Percentiles rank a stretch among this genome's conserved stretches.
Conservation (phyloP, 495 filamentous ascomycete species). For the Aspergillus bridgeri region DNA sequence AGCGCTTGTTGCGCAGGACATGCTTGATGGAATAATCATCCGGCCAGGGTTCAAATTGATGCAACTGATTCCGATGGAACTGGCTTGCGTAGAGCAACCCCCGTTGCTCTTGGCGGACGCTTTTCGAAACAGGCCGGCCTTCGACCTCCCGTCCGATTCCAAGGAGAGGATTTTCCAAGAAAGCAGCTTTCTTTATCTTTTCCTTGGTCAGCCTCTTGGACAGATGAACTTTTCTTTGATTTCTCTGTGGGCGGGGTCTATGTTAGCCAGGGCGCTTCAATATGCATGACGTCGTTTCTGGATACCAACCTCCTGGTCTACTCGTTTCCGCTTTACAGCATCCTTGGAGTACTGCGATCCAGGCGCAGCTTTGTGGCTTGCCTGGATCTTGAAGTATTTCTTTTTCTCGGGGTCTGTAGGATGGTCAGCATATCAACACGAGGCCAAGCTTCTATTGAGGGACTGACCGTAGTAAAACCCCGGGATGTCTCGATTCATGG, state of each 20-base stretch:
- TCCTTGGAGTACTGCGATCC: conserved; percentile 45
- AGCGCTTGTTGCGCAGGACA: conserved; percentile 33
- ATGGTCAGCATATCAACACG: not conserved
- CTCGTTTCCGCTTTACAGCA: conserved; percentile 41
- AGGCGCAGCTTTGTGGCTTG: conserved; percentile 44
- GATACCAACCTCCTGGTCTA: conserved; percentile 32
- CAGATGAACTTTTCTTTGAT: conserved; percentile 25
- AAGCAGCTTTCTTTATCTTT: conserved; percentile 30
- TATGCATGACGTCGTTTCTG: not conserved
- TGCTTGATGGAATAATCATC: conserved; percentile 31
- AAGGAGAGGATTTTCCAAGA: conserved; percentile 28
- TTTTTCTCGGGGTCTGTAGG: conserved; percentile 49
- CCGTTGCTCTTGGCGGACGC: conserved; percentile 23
- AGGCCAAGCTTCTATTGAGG: not conserved
- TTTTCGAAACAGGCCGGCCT: conserved; percentile 8
- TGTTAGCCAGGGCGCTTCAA: conserved; percentile 9
- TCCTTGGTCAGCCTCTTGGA: conserved; percentile 30
- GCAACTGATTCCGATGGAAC: conserved; percentile 28
- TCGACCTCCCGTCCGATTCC: conserved; percentile 30
- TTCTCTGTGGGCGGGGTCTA: conserved; percentile 19
- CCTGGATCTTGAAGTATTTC: conserved; percentile 56
- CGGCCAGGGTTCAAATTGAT: conserved; percentile 34
- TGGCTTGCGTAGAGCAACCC: conserved; percentile 34
- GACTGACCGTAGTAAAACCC: conserved; percentile 27
- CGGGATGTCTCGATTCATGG: conserved; percentile 29